phyloP scores from a whole-genome alignment of 192 early-diverging fungal genomes.

The Endogone sp. region DNA sequence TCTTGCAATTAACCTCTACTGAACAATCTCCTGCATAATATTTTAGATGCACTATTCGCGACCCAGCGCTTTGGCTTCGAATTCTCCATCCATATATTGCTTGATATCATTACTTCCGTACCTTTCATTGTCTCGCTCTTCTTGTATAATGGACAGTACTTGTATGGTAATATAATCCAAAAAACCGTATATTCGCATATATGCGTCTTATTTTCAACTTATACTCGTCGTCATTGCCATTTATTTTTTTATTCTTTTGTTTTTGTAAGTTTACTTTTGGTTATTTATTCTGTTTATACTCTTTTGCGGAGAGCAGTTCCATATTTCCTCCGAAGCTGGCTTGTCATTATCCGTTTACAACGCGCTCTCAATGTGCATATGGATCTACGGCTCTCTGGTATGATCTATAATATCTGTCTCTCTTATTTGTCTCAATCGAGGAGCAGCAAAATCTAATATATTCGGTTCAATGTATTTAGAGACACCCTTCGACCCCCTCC shows the following conservation, averaged over 20 bases:
- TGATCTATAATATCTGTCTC: not conserved
- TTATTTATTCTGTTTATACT: too few relatives aligned
- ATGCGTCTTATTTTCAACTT: too few relatives aligned
- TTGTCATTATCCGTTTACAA: conserved; percentile 48
- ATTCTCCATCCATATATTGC: conserved; percentile 41
- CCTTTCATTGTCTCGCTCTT: conserved; percentile 50
- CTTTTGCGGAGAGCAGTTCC: too few relatives aligned
- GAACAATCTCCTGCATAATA: conserved; percentile 30
- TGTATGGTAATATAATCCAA: conserved; percentile 29
- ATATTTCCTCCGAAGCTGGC: conserved; percentile 58
- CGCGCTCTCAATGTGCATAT: conserved; percentile 50
- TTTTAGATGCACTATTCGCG: too few relatives aligned
- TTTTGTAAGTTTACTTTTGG: too few relatives aligned
- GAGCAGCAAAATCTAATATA: not conserved
- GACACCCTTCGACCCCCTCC: conserved; percentile 42
- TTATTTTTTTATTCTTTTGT: too few relatives aligned
- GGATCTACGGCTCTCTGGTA: conserved; percentile 46
- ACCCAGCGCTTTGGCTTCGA: too few relatives aligned
- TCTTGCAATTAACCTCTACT: conserved; percentile 15
- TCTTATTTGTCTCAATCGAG: not conserved
- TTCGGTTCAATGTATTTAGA: conserved; percentile 17
- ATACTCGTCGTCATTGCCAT: too few relatives aligned
- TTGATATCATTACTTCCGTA: conserved; percentile 45
- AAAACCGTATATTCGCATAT: not conserved
- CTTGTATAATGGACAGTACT: conserved; percentile 34